These are phyloP conservation scores for Candida freyschussii DNA, from an alignment of 1,139 yeast genomes.

Conservation along the genomic window DNA sequence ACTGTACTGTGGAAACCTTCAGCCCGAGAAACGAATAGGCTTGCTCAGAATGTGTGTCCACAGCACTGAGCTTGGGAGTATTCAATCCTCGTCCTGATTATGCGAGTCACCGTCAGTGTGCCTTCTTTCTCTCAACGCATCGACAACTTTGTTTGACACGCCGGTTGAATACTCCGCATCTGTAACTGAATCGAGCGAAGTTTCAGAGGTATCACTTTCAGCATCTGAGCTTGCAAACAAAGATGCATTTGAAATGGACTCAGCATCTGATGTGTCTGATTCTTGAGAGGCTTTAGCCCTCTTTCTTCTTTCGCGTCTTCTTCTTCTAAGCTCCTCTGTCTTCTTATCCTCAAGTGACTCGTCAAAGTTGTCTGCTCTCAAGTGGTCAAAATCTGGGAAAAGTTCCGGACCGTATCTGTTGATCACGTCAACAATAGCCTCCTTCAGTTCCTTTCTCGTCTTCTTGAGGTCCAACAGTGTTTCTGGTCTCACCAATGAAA, in stretches of 20 bases:
- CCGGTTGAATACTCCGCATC: conserved; percentile 19
- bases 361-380: conserved; percentile 37
- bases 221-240: conserved; percentile 24
- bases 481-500: conserved; percentile 57
- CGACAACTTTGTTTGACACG: conserved; percentile 22
- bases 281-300: conserved; percentile 25
- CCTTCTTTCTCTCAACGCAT: conserved; percentile 26
- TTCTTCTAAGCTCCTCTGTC: conserved; percentile 47
- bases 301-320: conserved; percentile 34
- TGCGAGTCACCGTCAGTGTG: conserved; percentile 7
- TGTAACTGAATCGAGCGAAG: conserved; percentile 15
- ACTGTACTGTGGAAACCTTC: too few species aligned
- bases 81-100: conserved; percentile 5
- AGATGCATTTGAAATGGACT: conserved; percentile 21
- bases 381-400: conserved; percentile 69
- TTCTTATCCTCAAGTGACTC: conserved; percentile 55
- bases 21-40: too few species aligned
- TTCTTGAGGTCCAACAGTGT: conserved; percentile 52
- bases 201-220: conserved; percentile 23
- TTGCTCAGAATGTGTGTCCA: too few species aligned
- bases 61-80: background rate
- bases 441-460: conserved; percentile 49
- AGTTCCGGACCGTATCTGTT: conserved; percentile 71
- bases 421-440: conserved; percentile 60
- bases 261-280: conserved; percentile 22